Conservation (phyloP, 1,284 basidiomycete genomes). For the Tilletia setariae region DNA sequence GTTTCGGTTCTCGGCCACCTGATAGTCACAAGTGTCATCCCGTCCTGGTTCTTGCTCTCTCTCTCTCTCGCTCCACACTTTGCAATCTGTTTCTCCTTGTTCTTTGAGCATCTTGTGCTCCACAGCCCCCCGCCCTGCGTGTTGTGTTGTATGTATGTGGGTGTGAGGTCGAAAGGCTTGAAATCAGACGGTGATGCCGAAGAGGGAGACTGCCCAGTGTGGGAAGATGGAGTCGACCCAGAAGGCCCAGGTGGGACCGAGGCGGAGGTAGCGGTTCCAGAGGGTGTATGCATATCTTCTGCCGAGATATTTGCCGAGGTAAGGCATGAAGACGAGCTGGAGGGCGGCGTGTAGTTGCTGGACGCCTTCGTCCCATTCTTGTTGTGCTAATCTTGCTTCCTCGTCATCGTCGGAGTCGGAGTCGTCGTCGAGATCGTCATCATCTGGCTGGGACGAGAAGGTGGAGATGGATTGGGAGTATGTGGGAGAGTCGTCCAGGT, state of each 20-base stretch:
- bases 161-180: too few species aligned
- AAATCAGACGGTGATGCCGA: too few species aligned
- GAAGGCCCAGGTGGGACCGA: background rate
- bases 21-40: too few species aligned
- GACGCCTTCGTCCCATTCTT: constrained; percentile 37
- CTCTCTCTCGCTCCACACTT: too few species aligned
- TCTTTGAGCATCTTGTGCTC: too few species aligned
- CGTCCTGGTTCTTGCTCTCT: too few species aligned
- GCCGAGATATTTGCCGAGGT: constrained; percentile 35
- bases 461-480: background rate
- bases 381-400: constrained; percentile 19
- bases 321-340: constrained; percentile 35
- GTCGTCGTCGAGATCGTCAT: background rate
- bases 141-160: too few species aligned
- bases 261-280: constrained; percentile 10
- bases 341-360: constrained; percentile 32
- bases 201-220: too few species aligned
- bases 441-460: background rate
- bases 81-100: too few species aligned
- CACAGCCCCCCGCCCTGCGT: too few species aligned
- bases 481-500: background rate
- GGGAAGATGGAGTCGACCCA: background rate
- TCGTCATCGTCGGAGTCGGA: constrained; percentile 17
- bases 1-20: too few species aligned
- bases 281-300: constrained; percentile 27